These are phyloP conservation scores for Boletus huronensis DNA, from an alignment of 768 basidiomycete species.

Conservation along the genomic window DNA sequence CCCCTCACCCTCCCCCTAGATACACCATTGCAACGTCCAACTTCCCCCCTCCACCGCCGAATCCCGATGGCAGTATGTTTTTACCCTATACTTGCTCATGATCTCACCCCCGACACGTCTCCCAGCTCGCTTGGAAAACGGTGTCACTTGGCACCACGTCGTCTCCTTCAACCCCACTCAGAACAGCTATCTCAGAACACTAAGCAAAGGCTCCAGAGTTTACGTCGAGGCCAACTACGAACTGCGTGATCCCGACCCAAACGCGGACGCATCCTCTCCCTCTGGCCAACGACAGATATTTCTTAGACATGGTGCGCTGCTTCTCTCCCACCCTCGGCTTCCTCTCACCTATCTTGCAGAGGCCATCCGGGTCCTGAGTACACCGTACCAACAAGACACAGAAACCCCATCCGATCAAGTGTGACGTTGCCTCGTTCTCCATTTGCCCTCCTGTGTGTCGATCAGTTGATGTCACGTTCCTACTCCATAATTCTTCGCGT, in stretches of 20 bases:
- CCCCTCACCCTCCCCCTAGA: conserved; percentile 34
- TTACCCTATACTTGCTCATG: background rate
- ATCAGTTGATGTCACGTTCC: conserved; percentile 1
- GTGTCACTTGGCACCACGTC: conserved; percentile 73
- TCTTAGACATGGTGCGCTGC: conserved; percentile 65
- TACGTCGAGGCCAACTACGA: conserved; percentile 81
- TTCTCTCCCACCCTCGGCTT: background rate
- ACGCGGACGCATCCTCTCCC: conserved; percentile 62
- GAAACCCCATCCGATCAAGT: conserved; percentile 20
- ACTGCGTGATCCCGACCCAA: conserved; percentile 65
- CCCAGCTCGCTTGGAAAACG: conserved; percentile 50
- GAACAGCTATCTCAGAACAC: conserved; percentile 60
- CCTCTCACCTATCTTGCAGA: conserved; percentile 39
- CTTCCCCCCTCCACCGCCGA: conserved; percentile 52
- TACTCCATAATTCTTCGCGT: background rate
- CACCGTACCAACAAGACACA: conserved; percentile 27
- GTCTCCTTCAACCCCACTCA: conserved; percentile 63
- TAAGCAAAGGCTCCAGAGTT: conserved; percentile 71
- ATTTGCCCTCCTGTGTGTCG: background rate
- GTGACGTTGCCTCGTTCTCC: background rate
- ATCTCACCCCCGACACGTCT: background rate
- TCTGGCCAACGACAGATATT: conserved; percentile 80
- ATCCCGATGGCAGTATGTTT: conserved; percentile 58
- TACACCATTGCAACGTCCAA: conserved; percentile 77
- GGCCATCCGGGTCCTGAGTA: conserved; percentile 45